Base-by-base conservation (phyloP, 2,329 filamentous ascomycete species). In the Tolypocladium tundrense region DNA sequence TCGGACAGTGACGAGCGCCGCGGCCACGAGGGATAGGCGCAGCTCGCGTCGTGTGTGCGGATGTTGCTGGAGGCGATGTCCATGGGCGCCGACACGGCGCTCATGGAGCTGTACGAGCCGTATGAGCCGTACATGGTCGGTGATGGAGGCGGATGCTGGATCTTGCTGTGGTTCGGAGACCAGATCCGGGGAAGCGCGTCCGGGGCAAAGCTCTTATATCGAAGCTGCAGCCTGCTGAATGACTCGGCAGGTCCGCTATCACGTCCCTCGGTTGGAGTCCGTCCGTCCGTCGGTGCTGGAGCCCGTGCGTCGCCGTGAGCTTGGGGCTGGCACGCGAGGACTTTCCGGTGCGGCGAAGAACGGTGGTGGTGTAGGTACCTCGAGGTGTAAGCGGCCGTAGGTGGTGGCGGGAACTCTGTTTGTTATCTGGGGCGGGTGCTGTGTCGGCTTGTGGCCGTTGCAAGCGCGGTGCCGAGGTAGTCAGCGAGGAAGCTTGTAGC, bases 1-100 rank as follows among this genome's bases (percentile, higher is more conserved):
- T 75, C 73, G 55, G 73, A 74, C 60, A 84, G 76, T 43, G 79
- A 81, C 19, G 76, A 73, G 48, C 81, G 75, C 59, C 80, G 77
- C 33, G 81, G 81, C 82, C 82, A 85, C 31, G 79, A 83, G 35
- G 82, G 82, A 63, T 78, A 84, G 33, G 81, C 82, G 71, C 81
- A 84, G 42, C 70, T 70, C 35, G 73, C 68, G 64, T 78, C 76
- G 62, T 73, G 70, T 48, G 69, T 68, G 61, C 69, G 69, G 62
- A 75, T 72, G 63, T 71, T 72, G 66, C 70, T 72, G 63, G 68
- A 67, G 24, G 73, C 67, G 62, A 80, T 79, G 61, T 79, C 76
- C 71, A 80, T 75, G 65, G 79, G 74, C 45, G 72, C 67, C 1
- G 76, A 70, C 55, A 68, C 64, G 62, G 71, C 67, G 69, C 73